phyloP scores from a whole-genome alignment of 106 monocot genomes.

The Dioscorea dumetorum region DNA sequence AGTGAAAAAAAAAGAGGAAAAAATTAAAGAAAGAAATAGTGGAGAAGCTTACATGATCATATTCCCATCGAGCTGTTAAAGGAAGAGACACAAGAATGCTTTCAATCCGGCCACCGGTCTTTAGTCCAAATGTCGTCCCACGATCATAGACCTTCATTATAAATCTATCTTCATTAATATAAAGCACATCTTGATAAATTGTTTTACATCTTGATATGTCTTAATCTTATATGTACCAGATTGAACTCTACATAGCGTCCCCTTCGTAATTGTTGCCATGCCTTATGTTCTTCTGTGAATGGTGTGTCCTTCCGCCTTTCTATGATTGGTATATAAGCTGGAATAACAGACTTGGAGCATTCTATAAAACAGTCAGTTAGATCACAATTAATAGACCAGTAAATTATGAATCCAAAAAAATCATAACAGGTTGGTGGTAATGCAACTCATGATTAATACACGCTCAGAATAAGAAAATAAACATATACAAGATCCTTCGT shows the following conservation, averaged over 20 bases:
- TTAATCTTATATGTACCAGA: slow-evolving; percentile 35
- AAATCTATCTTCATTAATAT: background rate
- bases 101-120: slow-evolving; percentile 96
- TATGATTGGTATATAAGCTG: slow-evolving; percentile 83
- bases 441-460: background rate
- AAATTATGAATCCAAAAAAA: background rate
- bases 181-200: background rate
- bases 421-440: no score
- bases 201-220: background rate
- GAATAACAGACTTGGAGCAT: slow-evolving; percentile 80
- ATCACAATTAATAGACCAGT: background rate
- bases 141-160: slow-evolving; percentile 87
- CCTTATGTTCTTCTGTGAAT: slow-evolving; percentile 78
- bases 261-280: slow-evolving; percentile 91
- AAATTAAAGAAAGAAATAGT: background rate
- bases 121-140: slow-evolving; percentile 96
- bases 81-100: slow-evolving; percentile 99
- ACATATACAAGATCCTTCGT: background rate
- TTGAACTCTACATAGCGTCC: slow-evolving; percentile 99
- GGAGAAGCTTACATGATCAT: slow-evolving; percentile 67
- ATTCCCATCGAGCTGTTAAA: slow-evolving; percentile 95
- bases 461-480: background rate
- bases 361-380: slow-evolving; percentile 32
- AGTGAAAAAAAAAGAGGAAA: background rate
- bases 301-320: slow-evolving; percentile 72